A percentile compares a stretch with the other conserved stretches of the same genome.
Evolutionary conservation across 2,329 filamentous ascomycete species (phyloP).

Genomic region (Calonectria hongkongensis): DNA sequence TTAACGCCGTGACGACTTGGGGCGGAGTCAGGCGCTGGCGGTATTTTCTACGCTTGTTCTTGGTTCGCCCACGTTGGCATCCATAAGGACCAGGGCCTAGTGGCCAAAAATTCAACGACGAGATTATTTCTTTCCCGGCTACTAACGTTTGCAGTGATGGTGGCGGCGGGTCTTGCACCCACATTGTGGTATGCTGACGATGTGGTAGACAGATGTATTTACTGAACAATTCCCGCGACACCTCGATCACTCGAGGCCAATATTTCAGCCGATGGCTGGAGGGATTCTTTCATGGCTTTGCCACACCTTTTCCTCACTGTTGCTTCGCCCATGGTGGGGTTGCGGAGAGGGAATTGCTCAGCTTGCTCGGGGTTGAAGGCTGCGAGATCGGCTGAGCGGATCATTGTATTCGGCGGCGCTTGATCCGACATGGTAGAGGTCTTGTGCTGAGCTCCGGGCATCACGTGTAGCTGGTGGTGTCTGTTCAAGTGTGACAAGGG

Average conservation of each 20-base stretch:
- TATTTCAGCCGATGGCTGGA: constrained; percentile 45
- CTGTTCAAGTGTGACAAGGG: constrained; percentile 9
- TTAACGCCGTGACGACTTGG: constrained; percentile 52
- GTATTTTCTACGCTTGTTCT: constrained; percentile 37
- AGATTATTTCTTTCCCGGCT: constrained; percentile 44
- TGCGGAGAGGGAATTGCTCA: constrained; percentile 66
- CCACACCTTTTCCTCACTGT: constrained; percentile 72
- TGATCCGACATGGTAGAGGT: background rate
- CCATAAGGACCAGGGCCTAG: constrained; percentile 49
- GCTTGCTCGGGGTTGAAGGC: background rate
- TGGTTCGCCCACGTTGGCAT: constrained; percentile 37
- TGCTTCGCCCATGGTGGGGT: constrained; percentile 66
- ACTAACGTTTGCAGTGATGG: constrained; percentile 59
- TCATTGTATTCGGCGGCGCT: background rate
- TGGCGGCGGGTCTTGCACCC: constrained; percentile 36
- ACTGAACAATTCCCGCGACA: constrained; percentile 23
- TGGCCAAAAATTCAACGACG: constrained; percentile 54
- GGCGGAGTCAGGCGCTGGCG: constrained; percentile 46
- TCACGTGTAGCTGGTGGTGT: constrained; percentile 8
- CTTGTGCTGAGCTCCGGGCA: constrained; percentile 14
- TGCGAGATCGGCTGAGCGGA: background rate
- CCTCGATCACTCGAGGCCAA: constrained; percentile 35
- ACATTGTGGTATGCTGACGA: constrained; percentile 43
- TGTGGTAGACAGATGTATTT: constrained; percentile 27
- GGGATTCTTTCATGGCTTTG: constrained; percentile 45